phyloP scores from a whole-genome alignment of 2,329 filamentous ascomycete species.

The Fusarium palustre region DNA sequence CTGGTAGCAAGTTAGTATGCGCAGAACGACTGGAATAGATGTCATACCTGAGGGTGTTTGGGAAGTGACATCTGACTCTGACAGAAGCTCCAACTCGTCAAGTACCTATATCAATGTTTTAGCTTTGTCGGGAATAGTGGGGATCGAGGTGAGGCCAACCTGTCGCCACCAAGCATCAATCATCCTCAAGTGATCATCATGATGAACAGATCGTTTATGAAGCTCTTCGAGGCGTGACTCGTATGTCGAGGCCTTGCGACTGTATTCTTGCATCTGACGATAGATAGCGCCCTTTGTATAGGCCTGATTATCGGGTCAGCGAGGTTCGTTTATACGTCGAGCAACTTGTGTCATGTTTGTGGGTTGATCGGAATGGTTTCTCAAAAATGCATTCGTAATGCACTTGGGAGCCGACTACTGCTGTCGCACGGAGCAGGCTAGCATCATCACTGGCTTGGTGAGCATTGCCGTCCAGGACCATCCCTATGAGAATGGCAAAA shows the following conservation, averaged over 20 bases:
- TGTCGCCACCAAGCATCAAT: constrained; percentile 96
- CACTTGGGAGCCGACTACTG: constrained; percentile 48
- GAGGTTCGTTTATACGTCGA: constrained; percentile 38
- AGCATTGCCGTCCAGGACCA: constrained; percentile 52
- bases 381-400: constrained; percentile 39
- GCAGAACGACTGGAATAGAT: not conserved
- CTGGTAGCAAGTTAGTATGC: constrained; percentile 55
- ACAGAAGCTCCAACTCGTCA: constrained; percentile 73
- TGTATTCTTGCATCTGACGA: constrained; percentile 98
- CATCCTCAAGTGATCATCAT: constrained; percentile 92
- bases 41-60: constrained; percentile 45
- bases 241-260: constrained; percentile 84
- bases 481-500: constrained; percentile 46
- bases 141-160: constrained; percentile 62
- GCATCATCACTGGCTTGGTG: constrained; percentile 54
- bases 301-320: constrained; percentile 50
- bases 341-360: constrained; percentile 39
- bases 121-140: constrained; percentile 15
- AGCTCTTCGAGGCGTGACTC: constrained; percentile 85
- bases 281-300: constrained; percentile 89
- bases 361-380: constrained; percentile 36
- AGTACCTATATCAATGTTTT: constrained; percentile 60
- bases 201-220: constrained; percentile 80
- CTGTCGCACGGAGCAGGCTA: constrained; percentile 49
- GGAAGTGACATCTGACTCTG: constrained; percentile 56